Evolutionary conservation across 805 yeast genomes (phyloP), one percentile per base, ranked within the genome.

Genomic region (Zygotorulaspora florentina): DNA sequence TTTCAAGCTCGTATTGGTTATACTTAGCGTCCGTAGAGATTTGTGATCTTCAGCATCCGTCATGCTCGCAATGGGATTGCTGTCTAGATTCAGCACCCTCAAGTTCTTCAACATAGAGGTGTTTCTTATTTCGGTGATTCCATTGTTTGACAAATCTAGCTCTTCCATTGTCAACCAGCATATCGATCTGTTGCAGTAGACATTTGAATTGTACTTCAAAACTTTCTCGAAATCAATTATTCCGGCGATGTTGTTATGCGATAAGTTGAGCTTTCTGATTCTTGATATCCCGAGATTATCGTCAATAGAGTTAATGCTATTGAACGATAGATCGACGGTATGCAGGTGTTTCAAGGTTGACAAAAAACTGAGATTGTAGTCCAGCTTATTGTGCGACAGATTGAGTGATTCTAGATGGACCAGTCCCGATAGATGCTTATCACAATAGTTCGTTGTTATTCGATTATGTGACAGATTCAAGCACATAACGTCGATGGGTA

Each of bases 151-250:
- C 13, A 63, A 47, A 40, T 62, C 51, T n/a, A 63, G 50, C 16
- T 51, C 54, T 28, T 55, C 50, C 8, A 63, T 35, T 9, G 50
- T 39, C 18, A 42, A 13, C 65, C 64, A 56, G 42, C 30, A 16
- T 36, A 34, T 26, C 40, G 30, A 11, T 15, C 42, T 39, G 26
- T 25, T 38, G 36, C 36, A 33, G 20, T 33, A 33, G 20, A 33
- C 36, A 10, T 43, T 39, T n/a, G 44, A 35, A 16, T 49, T 51
- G 18, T 45, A 31, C 10, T 45, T 38, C 18, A 51, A 42, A 12
- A 61, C 17, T 17, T 51, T 52, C n/a, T 48, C 53, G 40, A 61
- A 61, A 44, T 63, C 60, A 5, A 63, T 41, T 8, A 45, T 40
- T 1, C 65, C 66, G 13, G 35, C 38, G 20, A 63, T 43, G 4